Evolutionary conservation across 2,329 filamentous ascomycete species (phyloP).

Genomic region (Apiospora aurea): DNA sequence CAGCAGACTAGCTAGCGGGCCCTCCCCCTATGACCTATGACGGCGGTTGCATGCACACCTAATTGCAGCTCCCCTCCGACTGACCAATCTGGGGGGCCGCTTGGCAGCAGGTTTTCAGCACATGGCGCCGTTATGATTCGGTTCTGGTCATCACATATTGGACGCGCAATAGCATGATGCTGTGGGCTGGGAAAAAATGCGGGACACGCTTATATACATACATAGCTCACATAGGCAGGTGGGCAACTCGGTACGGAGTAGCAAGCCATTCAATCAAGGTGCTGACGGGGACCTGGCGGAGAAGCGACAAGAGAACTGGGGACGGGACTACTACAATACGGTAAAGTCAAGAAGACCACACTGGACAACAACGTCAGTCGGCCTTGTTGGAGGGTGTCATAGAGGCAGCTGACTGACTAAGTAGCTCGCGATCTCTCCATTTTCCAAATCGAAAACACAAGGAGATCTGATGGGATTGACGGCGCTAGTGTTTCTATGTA

Average conservation of each 20-base stretch:
- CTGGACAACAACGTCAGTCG: constrained; percentile 8
- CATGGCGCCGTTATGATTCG: constrained; percentile 19
- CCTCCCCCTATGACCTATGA: background rate
- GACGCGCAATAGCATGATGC: constrained; percentile 16
- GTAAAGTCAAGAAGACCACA: background rate
- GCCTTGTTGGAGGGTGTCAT: background rate
- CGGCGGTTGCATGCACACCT: constrained; percentile 6
- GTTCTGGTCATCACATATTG: constrained; percentile 15
- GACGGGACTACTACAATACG: background rate
- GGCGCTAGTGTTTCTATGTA: background rate
- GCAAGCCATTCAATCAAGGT: background rate
- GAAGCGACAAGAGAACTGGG: background rate
- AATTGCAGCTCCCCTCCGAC: background rate
- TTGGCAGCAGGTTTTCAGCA: constrained; percentile 11
- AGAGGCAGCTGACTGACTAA: background rate
- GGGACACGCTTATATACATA: background rate
- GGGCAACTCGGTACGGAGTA: background rate
- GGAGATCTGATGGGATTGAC: background rate
- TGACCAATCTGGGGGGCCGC: background rate
- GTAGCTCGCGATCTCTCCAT: background rate
- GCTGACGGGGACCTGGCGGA: background rate
- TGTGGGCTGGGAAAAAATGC: background rate
- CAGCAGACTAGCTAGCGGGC: background rate
- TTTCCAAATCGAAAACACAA: background rate
- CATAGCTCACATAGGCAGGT: too few species aligned